Base-by-base conservation (phyloP, 2,329 filamentous ascomycete species). In the Clonostachys chloroleuca region DNA sequence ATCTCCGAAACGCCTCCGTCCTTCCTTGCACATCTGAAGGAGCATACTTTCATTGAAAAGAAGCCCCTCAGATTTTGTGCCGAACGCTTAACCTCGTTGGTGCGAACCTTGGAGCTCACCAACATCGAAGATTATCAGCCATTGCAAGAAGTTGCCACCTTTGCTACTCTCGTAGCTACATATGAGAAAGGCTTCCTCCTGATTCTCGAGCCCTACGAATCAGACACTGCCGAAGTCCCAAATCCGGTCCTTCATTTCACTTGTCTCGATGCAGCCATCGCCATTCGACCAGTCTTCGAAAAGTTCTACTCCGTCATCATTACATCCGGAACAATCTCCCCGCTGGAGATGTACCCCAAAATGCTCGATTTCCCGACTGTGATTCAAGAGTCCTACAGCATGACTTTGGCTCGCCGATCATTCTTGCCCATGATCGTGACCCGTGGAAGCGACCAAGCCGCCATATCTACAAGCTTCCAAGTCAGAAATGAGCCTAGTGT, bases 391-490 rank as follows among this genome's bases (percentile, higher is more conserved):
- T 99, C 95, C 0, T 99, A 99, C 69, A 84, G 83, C 52, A 99
- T 99, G 91, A 97, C 94, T 1, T 79, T 99, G 6, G 92, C 92
- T 3, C 81, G 95, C 40, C 81, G 87, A 48, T 96, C 94, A n/a
- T 99, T 99, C 71, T 72, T 99, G 52, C 94, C 94, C 2, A 95
- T 99, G 89, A 94, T 99, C 53, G 91, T 99, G 34, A 97, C 94
- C 1, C 81, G 92, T 49, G 94, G 94, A 44, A 95, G 89, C 54
- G 94, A 99, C 63, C 94, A 99, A 66, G 89, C 90, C 18, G 83
- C 91, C 18, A 87, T 99, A 12, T 95, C 92, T 1, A 96, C 92
- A 1, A 87, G 90, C 52, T 99, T 99, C 64, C 88, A 96, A 59
- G 92, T 96, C 55, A 85, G 94, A 53, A 96, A 96, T 61, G 95